phyloP scores from a whole-genome alignment of 257 asterid species.

The Striga asiatica region DNA sequence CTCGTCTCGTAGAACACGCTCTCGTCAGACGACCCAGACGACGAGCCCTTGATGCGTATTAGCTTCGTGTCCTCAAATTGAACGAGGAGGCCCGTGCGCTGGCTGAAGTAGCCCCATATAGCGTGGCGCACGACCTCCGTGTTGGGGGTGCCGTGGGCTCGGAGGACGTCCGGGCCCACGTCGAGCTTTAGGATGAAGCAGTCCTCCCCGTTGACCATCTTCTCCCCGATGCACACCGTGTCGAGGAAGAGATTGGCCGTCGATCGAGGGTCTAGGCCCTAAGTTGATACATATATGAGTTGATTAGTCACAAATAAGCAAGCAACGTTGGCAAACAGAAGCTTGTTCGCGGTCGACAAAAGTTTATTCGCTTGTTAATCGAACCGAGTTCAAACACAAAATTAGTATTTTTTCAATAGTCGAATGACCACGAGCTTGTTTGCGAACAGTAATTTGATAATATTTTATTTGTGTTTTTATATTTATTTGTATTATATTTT shows the following conservation, averaged over 20 bases:
- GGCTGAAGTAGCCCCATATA: constrained; percentile 89
- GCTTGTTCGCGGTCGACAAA: no score
- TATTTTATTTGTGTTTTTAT: no score
- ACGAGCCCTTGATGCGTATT: constrained; percentile 46
- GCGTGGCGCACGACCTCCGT: constrained; percentile 70
- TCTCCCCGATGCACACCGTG: constrained; percentile 77
- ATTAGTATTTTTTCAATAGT: no score
- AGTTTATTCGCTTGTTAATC: no score
- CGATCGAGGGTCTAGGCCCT: constrained; percentile 93
- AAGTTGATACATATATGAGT: no score
- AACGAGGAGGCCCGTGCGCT: constrained; percentile 58
- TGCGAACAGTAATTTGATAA: no score
- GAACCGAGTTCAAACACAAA: no score
- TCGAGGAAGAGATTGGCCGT: constrained; percentile 73
- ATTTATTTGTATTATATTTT: no score
- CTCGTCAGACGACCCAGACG: constrained; percentile 23
- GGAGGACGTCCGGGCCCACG: constrained; percentile 39
- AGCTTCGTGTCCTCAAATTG: constrained; percentile 70
- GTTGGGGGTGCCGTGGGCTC: constrained; percentile 61
- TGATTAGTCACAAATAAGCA: no score
- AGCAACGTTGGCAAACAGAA: no score
- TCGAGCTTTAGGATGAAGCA: constrained; percentile 71
- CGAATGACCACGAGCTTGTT: no score
- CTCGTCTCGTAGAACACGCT: constrained; percentile 63
- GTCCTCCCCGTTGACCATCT: constrained; percentile 39